Evolutionary conservation across 257 asterid genomes (phyloP).

Genomic region (Ballota nigra): DNA sequence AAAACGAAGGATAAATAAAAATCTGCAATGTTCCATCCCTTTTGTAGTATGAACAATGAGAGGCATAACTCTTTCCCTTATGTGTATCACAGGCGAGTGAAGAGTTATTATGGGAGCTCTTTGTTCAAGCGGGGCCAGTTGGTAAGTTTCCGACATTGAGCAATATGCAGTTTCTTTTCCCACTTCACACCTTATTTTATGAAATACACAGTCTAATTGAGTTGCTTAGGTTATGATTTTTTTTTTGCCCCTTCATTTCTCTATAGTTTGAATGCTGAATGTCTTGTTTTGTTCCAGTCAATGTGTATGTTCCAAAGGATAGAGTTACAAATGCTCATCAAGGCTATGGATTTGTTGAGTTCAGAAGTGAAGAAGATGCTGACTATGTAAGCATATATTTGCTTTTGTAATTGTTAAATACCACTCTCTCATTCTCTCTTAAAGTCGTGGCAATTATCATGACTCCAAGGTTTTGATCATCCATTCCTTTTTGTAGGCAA

Average conservation of each 20-base stretch:
- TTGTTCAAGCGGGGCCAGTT: slow-evolving; percentile 98
- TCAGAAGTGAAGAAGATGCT: slow-evolving; percentile 97
- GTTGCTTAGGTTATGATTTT: not conserved
- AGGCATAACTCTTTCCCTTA: not conserved
- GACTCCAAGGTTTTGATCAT: slow-evolving; percentile 16
- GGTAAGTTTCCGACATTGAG: slow-evolving; percentile 45
- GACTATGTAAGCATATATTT: slow-evolving; percentile 60
- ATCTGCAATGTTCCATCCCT: not conserved
- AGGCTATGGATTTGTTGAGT: slow-evolving; percentile 95
- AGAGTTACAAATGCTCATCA: slow-evolving; percentile 93
- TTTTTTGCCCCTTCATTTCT: not conserved
- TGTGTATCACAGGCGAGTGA: slow-evolving; percentile 65
- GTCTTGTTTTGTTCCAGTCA: slow-evolving; percentile 46
- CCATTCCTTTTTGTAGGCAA: slow-evolving; percentile 56
- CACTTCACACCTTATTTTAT: not conserved
- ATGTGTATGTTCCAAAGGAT: slow-evolving; percentile 96
- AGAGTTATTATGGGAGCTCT: slow-evolving; percentile 88
- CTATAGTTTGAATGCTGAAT: not conserved
- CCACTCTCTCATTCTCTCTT: not conserved
- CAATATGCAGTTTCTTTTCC: not conserved
- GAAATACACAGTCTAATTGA: not conserved
- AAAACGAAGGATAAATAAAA: not conserved
- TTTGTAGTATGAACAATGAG: not conserved
- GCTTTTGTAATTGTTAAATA: not conserved
- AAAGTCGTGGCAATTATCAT: not conserved